phyloP scores from a whole-genome alignment of 2,329 filamentous ascomycete species.

The Fragosphaeria purpurea region DNA sequence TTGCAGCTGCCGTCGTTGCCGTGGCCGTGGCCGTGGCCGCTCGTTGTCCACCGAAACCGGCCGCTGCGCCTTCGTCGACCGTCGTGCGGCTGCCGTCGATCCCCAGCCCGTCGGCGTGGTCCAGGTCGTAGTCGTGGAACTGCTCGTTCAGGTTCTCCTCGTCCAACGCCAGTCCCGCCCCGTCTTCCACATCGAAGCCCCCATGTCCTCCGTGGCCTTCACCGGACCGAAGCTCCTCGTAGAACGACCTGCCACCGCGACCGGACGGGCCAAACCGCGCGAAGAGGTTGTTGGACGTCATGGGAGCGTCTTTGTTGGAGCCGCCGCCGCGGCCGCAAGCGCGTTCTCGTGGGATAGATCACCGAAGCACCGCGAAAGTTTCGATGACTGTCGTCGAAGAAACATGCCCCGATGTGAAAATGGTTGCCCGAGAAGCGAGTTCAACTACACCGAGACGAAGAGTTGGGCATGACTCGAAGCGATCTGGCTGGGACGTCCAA shows the following conservation, averaged over 20 bases:
- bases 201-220: conserved; percentile 19
- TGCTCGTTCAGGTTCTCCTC: conserved; percentile 43
- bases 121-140: conserved; percentile 41
- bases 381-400: no score
- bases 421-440: no score
- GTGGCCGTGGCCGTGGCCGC: neutral
- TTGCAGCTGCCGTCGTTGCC: neutral
- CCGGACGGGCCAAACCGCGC: conserved; percentile 29
- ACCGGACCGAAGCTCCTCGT: conserved; percentile 37
- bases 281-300: conserved; percentile 37
- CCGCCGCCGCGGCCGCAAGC: no score
- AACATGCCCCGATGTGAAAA: no score
- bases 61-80: conserved; percentile 13
- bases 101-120: conserved; percentile 30
- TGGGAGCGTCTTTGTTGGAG: conserved; percentile 14
- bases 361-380: no score
- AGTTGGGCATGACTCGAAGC: no score
- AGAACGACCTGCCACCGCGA: conserved; percentile 34
- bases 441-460: no score
- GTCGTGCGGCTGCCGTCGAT: conserved; percentile 37
- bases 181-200: conserved; percentile 31
- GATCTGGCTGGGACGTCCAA: no score
- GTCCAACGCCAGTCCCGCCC: conserved; percentile 35
- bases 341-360: no score
- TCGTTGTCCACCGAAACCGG: neutral